Base-by-base conservation (phyloP, 768 basidiomycete species). In the Mycena latifolia region DNA sequence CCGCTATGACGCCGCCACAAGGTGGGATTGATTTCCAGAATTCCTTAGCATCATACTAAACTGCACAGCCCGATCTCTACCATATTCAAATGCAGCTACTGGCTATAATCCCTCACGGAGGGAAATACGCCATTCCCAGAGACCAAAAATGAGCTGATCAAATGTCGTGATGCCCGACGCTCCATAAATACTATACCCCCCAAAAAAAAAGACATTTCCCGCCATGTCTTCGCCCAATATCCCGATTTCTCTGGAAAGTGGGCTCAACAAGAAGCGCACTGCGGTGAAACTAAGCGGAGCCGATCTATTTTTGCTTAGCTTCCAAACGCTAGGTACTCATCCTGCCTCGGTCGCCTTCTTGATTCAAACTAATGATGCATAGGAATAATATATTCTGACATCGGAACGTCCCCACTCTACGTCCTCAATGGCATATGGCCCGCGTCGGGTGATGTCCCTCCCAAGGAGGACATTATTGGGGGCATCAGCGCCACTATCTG, bases 401-500 rank as follows among this genome's bases (percentile, higher is more conserved):
- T 85, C 62, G 84, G 89, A 8, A 90, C 89, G 0, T 88, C 86
- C 0, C 88, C 89, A 0, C 74, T 90, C 17, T 91, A 91, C 74
- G 85, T 88, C 3, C 73, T 91, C 29, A 90, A 89, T 70, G 89
- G 89, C 11, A 84, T 91, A 17, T 91, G 88, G 85, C 81, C 87
- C 3, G 41, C 85, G 1, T 59, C 69, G 6, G 85, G 85, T 0
- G 79, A 81, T 17, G 72, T 79, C 0, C 90, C 89, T 0, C 75
- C 83, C 0, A 69, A 78, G 56, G 89, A 92, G 64, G 89, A 91
- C 71, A 76, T 90, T 18, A 85, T 92, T 55, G 89, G 90, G 0
- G 86, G 85, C 6, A 67, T 91, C 50, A 86, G 84, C 62, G 87
- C 88, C 22, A 89, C 91, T 61, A 71, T 91, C 37, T 91, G 89